Evolutionary conservation across 1,284 basidiomycete species (phyloP).

Genomic region (Cryptococcus sp.): DNA sequence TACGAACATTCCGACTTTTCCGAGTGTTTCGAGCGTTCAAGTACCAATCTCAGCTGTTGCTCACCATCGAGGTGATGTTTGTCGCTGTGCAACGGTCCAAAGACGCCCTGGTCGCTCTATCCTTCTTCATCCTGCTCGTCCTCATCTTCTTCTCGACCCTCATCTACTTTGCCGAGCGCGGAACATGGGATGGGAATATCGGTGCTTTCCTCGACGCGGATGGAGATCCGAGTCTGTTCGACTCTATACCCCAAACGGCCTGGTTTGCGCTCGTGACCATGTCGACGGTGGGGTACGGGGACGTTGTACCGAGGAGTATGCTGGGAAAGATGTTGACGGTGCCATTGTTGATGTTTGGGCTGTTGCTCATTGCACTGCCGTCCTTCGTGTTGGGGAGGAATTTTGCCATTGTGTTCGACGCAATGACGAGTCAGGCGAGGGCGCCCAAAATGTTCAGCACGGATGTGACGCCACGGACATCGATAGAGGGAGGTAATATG

Average conservation of each 20-base stretch:
- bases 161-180: conserved; percentile 79
- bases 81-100: conserved; percentile 76
- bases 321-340: conserved; percentile 75
- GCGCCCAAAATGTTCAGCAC: conserved; percentile 14
- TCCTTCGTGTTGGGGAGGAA: conserved; percentile 83
- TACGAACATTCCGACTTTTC: conserved; percentile 67
- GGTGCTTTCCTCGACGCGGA: conserved; percentile 75
- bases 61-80: conserved; percentile 90
- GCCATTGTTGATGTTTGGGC: conserved; percentile 74
- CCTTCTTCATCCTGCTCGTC: conserved; percentile 82
- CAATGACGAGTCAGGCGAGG: conserved; percentile 50
- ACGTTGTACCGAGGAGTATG: conserved; percentile 75
- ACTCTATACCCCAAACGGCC: conserved; percentile 72
- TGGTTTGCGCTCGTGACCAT: conserved; percentile 59
- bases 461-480: conserved; percentile 6
- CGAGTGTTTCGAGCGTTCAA: conserved; percentile 83
- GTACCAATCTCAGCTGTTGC: conserved; percentile 56
- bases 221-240: conserved; percentile 54
- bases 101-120: conserved; percentile 75
- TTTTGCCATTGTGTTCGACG: conserved; percentile 80
- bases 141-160: conserved; percentile 79
- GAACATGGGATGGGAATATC: conserved; percentile 73
- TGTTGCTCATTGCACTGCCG: conserved; percentile 77
- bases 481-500: background rate
- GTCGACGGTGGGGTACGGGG: conserved; percentile 55